Evolutionary conservation across 2,329 filamentous ascomycete genomes (phyloP).

Genomic region (Clarireedia monteithiana): DNA sequence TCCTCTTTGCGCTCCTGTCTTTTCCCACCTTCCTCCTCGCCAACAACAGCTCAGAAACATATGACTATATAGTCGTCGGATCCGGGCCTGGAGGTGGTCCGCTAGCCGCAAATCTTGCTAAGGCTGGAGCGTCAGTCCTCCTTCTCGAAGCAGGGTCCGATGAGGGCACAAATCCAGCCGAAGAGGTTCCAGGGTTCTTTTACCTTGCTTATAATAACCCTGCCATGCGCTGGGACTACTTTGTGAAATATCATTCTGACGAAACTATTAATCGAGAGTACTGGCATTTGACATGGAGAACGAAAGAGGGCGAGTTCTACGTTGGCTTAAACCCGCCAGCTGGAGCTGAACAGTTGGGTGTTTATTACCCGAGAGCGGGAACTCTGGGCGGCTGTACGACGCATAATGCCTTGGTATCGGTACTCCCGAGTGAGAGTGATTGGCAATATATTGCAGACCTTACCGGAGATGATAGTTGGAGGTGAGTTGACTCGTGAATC

Average conservation of each 20-base stretch:
- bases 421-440: conserved; percentile 14
- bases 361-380: conserved; percentile 26
- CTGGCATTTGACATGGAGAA: conserved; percentile 31
- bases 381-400: conserved; percentile 24
- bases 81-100: conserved; percentile 46
- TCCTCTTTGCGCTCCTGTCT: neutral
- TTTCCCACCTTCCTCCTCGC: neutral
- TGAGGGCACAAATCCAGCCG: conserved; percentile 35
- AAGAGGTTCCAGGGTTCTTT: conserved; percentile 39
- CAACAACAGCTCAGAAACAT: neutral
- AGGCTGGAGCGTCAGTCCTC: conserved; percentile 42
- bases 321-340: conserved; percentile 21
- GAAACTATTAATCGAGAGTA: conserved; percentile 11
- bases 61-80: conserved; percentile 46
- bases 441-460: conserved; percentile 18
- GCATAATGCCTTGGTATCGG: conserved; percentile 17
- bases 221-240: conserved; percentile 43
- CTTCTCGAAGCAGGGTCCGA: conserved; percentile 47
- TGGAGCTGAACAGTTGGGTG: conserved; percentile 19
- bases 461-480: conserved; percentile 21
- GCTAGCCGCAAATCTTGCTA: conserved; percentile 41
- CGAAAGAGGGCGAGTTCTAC: conserved; percentile 20
- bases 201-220: conserved; percentile 40
- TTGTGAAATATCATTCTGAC: conserved; percentile 17
- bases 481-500: neutral